phyloP scores from a whole-genome alignment of 805 yeast species.

The Starmerella vitae region DNA sequence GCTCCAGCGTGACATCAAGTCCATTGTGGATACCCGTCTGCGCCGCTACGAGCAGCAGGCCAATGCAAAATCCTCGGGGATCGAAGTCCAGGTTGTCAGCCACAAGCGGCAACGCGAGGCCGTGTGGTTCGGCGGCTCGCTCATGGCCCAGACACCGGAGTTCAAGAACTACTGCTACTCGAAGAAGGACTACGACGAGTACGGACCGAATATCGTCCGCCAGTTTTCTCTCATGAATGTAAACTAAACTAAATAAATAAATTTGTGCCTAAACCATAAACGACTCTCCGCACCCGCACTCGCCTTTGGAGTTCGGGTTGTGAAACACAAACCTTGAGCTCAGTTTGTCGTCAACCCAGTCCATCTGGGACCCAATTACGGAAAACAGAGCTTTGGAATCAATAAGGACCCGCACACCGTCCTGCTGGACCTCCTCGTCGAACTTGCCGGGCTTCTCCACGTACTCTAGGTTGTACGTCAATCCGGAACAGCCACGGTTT shows the following conservation, averaged over 20 bases:
- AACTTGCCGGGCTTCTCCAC: slow-evolving; percentile 85
- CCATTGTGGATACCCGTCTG: slow-evolving; percentile 79
- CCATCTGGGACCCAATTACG: slow-evolving; percentile 96
- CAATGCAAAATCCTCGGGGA: slow-evolving; percentile 66
- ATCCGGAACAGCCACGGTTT: slow-evolving; percentile 93
- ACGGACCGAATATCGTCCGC: slow-evolving; percentile 95
- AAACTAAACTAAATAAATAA: slow-evolving; percentile 13
- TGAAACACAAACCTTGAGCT: slow-evolving; percentile 79
- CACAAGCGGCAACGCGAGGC: slow-evolving; percentile 98
- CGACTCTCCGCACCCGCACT: slow-evolving; percentile 98
- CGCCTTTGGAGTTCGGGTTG: slow-evolving; percentile 94
- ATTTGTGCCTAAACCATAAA: slow-evolving; percentile 91
- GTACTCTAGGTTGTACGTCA: slow-evolving; percentile 81
- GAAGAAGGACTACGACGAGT: slow-evolving; percentile 92
- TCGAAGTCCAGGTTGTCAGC: slow-evolving; percentile 89
- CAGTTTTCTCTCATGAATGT: slow-evolving; percentile 90
- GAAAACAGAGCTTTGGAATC: slow-evolving; percentile 94
- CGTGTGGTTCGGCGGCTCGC: slow-evolving; percentile 98
- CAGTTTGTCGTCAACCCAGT: slow-evolving; percentile 89
- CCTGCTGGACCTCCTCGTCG: slow-evolving; percentile 83
- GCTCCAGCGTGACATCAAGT: slow-evolving; percentile 84
- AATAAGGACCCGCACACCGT: slow-evolving; percentile 80
- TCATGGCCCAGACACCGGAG: slow-evolving; percentile 93
- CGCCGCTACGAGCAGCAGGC: slow-evolving; percentile 62
- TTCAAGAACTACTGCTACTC: slow-evolving; percentile 94